Evolutionary conservation across 2,329 filamentous ascomycete genomes (phyloP).

Genomic region (Zymoseptoria passerinii): DNA sequence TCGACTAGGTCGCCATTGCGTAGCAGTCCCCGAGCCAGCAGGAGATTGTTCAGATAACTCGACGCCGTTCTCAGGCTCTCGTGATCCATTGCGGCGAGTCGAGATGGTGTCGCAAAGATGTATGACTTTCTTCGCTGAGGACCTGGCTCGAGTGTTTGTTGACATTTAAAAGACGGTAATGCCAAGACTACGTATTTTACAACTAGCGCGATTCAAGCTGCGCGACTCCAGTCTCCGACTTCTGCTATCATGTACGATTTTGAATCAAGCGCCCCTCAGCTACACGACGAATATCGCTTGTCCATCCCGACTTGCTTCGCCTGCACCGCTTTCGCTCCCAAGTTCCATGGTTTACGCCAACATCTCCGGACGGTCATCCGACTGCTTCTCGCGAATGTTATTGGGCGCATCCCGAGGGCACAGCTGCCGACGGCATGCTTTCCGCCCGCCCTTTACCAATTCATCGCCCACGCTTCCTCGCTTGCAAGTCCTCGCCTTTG

Average conservation of each 20-base stretch:
- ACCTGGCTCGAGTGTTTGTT: neutral
- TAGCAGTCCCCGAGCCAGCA: slow-evolving; percentile 55
- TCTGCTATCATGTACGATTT: too few species aligned
- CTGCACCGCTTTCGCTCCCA: neutral
- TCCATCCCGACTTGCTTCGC: neutral
- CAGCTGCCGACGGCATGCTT: neutral
- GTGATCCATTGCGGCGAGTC: slow-evolving; percentile 33
- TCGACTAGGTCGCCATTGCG: slow-evolving; percentile 65
- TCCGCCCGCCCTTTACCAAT: neutral
- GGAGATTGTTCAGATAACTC: slow-evolving; percentile 56
- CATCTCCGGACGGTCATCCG: neutral
- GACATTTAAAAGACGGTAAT: neutral
- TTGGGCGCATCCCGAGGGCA: neutral
- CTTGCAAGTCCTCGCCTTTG: neutral
- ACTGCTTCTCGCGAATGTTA: neutral
- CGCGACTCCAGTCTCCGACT: neutral
- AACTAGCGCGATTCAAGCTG: neutral
- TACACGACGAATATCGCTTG: neutral
- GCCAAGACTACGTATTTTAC: neutral
- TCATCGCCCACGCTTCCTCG: neutral
- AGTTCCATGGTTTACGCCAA: neutral
- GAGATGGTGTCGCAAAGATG: neutral
- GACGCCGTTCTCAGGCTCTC: slow-evolving; percentile 53
- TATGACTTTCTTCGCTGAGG: neutral
- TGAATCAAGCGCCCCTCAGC: neutral